A percentile compares a stretch with the other conserved stretches of the same genome.
Conservation (phyloP, 2,329 filamentous ascomycete genomes). For the Ascochyta rabiei region DNA sequence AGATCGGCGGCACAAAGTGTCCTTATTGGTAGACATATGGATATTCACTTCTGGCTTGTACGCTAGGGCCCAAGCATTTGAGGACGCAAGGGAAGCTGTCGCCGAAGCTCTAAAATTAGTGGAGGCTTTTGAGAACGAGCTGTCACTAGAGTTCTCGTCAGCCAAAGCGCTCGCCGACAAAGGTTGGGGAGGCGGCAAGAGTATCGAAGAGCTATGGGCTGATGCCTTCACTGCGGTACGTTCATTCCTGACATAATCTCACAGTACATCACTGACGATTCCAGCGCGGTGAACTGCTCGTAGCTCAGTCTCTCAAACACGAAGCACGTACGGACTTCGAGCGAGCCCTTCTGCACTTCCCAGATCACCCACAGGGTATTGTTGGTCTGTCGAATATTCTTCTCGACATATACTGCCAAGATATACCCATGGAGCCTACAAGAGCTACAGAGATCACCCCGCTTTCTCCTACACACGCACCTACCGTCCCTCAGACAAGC, state of each 20-base stretch:
- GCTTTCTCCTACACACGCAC: slow-evolving; percentile 13
- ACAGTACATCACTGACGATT: slow-evolving; percentile 7
- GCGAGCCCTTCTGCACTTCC: slow-evolving; percentile 76
- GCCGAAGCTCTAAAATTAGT: slow-evolving; percentile 82
- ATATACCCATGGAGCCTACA: slow-evolving; percentile 63
- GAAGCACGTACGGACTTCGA: slow-evolving; percentile 80
- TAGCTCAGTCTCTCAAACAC: slow-evolving; percentile 67
- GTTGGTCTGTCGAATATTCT: slow-evolving; percentile 84
- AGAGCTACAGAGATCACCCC: slow-evolving; percentile 34
- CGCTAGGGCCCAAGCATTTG: slow-evolving; percentile 76
- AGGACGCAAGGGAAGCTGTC: slow-evolving; percentile 80
- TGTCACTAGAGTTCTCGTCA: slow-evolving; percentile 66
- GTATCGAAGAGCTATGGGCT: slow-evolving; percentile 81
- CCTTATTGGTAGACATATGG: slow-evolving; percentile 79
- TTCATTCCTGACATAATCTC: slow-evolving; percentile 4
- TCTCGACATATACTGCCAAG: slow-evolving; percentile 80
- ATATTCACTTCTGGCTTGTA: slow-evolving; percentile 89
- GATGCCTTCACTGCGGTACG: slow-evolving; percentile 83
- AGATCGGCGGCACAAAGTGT: slow-evolving; percentile 61
- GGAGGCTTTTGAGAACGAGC: slow-evolving; percentile 70
- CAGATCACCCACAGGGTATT: slow-evolving; percentile 80
- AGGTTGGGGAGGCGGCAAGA: slow-evolving; percentile 81
- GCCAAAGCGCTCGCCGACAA: slow-evolving; percentile 66
- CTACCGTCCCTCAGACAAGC: background rate
- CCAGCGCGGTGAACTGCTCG: slow-evolving; percentile 70